Base-by-base conservation (phyloP, 208 protist genomes). In the Crithidia bombi region DNA sequence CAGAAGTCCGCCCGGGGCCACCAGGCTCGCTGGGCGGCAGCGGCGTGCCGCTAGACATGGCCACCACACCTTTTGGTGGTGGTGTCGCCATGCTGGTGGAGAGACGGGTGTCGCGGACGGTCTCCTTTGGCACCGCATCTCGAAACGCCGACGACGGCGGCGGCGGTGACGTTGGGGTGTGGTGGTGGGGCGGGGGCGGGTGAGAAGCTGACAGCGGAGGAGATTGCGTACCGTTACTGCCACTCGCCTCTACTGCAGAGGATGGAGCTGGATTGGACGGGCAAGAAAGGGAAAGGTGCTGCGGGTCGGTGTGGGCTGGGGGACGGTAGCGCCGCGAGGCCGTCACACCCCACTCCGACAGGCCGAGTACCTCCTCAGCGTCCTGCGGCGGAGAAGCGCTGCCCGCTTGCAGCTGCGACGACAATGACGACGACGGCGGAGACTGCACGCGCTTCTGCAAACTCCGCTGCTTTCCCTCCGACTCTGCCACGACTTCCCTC, bases 131-230 rank as follows among this genome's bases (percentile, higher is more conserved):
- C 4, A 58, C 58, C 17, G 68, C 52, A 6, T 58, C 43, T 7
- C 49, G 57, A 21, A 63, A 73, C 19, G 57, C 57, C 21, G 56
- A 58, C 19, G 57, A 66, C 55, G 55, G 47, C 46, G 25, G 43
- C 56, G 47, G 30, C 23, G 50, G 63, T 19, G 54, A 46, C 1
- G 32, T 51, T 19, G 44, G 57, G 9, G 44, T 66, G 21, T 51
- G 51, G 33, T 56, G 63, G 30, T 39, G 54, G 28, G 52, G 51
- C 2, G 19, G 51, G 12, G 14, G 51, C 0, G 23, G 35, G 61
- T 56, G 57, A 6, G 61, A 35, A 30, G 15, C 36, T 5, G 41
- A 38, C 3, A 30, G 51, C 3, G 33, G 32, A 17, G 38, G 32
- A 19, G 9, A 7, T 6, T n/a, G n/a, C n/a, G n/a, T n/a, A n/a